Conservation (phyloP, 257 asterid species). For the Mentha longifolia region DNA sequence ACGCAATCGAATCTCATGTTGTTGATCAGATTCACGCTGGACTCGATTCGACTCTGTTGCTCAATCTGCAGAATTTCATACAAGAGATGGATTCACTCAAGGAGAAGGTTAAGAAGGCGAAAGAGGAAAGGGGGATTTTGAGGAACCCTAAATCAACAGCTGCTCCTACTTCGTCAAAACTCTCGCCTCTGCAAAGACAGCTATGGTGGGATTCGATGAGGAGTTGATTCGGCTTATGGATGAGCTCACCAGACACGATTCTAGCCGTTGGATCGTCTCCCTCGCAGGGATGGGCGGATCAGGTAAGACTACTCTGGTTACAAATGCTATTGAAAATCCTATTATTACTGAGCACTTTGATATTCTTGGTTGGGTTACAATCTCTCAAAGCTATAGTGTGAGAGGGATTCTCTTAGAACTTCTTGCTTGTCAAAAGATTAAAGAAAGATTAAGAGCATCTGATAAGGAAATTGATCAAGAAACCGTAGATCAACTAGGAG, state of each 20-base stretch:
- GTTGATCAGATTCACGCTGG: background rate
- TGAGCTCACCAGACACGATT: background rate
- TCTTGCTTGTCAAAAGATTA: background rate
- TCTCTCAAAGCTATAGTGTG: too few species aligned
- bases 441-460: too few species aligned
- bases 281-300: background rate
- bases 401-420: background rate
- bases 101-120: background rate
- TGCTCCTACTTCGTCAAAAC: background rate
- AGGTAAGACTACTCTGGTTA: background rate
- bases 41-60: too few species aligned
- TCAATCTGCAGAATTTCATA: background rate
- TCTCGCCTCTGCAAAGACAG: background rate
- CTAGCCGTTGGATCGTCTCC: background rate
- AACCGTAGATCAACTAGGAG: background rate
- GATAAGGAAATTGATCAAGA: background rate
- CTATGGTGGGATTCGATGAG: background rate
- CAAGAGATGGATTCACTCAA: background rate
- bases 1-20: background rate
- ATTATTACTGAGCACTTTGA: background rate
- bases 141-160: too few species aligned
- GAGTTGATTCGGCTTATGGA: conserved; percentile 7
- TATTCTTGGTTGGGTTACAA: conserved; percentile 1
- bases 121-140: background rate
- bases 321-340: background rate